phyloP scores from a whole-genome alignment of 164 flowering plant species.

The Annona squamosa region DNA sequence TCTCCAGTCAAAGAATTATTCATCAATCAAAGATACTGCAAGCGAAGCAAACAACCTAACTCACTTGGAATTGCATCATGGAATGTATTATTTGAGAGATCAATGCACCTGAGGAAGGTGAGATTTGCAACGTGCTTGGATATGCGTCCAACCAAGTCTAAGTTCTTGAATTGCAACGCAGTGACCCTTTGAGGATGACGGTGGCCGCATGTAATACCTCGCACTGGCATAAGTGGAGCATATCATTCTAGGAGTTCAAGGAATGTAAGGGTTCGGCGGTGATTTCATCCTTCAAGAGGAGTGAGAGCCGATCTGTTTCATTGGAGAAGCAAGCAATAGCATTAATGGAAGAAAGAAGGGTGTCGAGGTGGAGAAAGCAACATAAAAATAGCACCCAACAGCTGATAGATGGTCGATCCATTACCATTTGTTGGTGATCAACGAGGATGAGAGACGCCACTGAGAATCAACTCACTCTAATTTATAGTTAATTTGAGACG shows the following conservation, averaged over 20 bases:
- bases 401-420: no score
- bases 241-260: constrained; percentile 5
- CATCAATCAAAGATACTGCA: constrained; percentile 24
- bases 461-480: no score
- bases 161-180: background rate
- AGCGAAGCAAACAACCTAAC: constrained; percentile 14
- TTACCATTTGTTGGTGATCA: no score
- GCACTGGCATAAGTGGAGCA: constrained; percentile 7
- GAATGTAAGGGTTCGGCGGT: background rate
- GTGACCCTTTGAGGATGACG: background rate
- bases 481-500: no score
- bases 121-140: constrained; percentile 34
- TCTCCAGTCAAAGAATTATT: constrained; percentile 25
- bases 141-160: constrained; percentile 18
- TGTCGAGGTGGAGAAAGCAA: background rate
- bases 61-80: constrained; percentile 30
- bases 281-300: constrained; percentile 1
- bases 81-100: constrained; percentile 30
- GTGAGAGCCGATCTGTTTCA: constrained; percentile 5
- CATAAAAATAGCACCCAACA: no score
- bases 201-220: constrained; percentile 3
- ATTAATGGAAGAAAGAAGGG: background rate
- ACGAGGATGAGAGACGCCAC: no score
- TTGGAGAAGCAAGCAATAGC: background rate
- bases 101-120: constrained; percentile 28